A percentile compares a stretch with the other conserved stretches of the same genome.
Evolutionary conservation across 2,329 filamentous ascomycete species (phyloP).

Genomic region (Penicillium sp.): DNA sequence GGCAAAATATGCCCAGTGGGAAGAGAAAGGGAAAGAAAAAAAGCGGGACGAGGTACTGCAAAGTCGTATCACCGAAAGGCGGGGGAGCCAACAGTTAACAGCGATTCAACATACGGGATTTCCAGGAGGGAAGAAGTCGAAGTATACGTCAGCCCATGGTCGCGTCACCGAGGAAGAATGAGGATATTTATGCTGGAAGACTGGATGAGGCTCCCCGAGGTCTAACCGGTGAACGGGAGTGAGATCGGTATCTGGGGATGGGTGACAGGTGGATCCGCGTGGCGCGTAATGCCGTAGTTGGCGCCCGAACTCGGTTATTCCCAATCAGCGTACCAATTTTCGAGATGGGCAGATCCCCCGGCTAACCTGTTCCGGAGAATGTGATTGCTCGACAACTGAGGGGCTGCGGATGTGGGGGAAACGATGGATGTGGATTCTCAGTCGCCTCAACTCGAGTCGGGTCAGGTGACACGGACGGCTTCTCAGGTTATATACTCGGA

Average conservation of each 20-base stretch:
- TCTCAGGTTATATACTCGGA: too few relatives aligned
- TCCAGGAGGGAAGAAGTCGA: neutral
- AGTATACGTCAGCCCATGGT: neutral
- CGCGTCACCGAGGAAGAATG: neutral
- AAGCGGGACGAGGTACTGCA: neutral
- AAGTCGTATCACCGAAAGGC: neutral
- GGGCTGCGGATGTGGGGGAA: neutral
- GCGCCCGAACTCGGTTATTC: slow-evolving; percentile 23
- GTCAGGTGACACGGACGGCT: too few relatives aligned
- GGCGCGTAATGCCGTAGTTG: slow-evolving; percentile 17
- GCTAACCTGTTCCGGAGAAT: neutral
- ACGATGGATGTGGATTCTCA: too few relatives aligned
- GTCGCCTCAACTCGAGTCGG: too few relatives aligned
- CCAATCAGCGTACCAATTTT: slow-evolving; percentile 10
- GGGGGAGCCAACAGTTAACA: neutral
- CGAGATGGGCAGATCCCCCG: neutral
- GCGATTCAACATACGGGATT: neutral
- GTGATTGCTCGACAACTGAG: slow-evolving; percentile 2
- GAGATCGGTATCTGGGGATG: slow-evolving; percentile 24
- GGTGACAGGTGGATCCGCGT: slow-evolving; percentile 5
- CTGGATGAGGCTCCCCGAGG: slow-evolving; percentile 19
- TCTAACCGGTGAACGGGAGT: slow-evolving; percentile 17
- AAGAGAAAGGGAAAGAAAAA: neutral
- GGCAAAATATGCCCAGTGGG: neutral
- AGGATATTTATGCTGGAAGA: slow-evolving; percentile 18